A percentile compares a stretch with the other conserved stretches of the same genome.
These are phyloP conservation scores for Puccinia hordei DNA, from an alignment of 1,284 basidiomycete species.

Conservation along the genomic window DNA sequence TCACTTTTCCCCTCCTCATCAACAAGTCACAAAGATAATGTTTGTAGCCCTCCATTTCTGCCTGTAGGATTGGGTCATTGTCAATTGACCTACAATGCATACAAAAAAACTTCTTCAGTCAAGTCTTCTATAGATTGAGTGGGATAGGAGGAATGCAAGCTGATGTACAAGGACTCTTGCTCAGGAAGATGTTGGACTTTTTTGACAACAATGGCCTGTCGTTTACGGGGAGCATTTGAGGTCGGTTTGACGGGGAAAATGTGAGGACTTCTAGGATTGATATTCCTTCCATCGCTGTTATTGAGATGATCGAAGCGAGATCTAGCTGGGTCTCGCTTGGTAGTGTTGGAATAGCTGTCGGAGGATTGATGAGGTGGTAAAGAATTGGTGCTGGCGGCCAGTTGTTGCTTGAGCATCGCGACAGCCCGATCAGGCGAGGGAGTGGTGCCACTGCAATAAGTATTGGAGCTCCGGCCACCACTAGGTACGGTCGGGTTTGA, in stretches of 20 bases:
- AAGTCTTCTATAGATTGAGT: neutral
- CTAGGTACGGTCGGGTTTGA: conserved; percentile 1
- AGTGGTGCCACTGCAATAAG: conserved; percentile 11
- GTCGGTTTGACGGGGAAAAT: neutral
- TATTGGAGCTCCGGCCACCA: neutral
- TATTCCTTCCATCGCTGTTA: neutral
- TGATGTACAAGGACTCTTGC: neutral
- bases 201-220: neutral
- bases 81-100: neutral
- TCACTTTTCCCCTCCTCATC: conserved; percentile 18
- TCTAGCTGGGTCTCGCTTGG: neutral
- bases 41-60: conserved; percentile 39
- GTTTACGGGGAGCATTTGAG: neutral
- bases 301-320: conserved; percentile 10
- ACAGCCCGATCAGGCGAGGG: conserved; percentile 41
- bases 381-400: conserved; percentile 13
- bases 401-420: conserved; percentile 40
- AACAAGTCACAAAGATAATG: conserved; percentile 40
- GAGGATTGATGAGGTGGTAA: neutral
- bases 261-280: neutral
- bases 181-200: neutral
- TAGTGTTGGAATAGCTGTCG: neutral
- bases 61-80: conserved; percentile 24
- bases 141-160: neutral
- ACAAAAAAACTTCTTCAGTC: neutral